These are phyloP conservation scores for Serendipita indica DNA, from an alignment of 768 basidiomycete genomes.

Conservation along the genomic window DNA sequence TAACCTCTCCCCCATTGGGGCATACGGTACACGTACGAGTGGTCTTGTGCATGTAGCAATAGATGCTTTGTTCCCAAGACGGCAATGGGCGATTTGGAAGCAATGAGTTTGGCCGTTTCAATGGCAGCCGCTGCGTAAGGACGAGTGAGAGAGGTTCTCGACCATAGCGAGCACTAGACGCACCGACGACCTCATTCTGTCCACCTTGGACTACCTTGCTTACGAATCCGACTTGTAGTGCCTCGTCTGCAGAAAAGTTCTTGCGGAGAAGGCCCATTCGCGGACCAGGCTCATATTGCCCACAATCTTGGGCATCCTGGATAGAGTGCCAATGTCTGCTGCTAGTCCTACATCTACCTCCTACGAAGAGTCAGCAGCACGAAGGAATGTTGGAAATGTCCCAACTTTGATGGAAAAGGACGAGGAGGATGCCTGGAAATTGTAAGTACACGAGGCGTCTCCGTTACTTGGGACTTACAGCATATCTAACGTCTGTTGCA, in stretches of 20 bases:
- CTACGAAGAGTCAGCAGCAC: conserved; percentile 27
- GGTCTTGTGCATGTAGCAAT: conserved; percentile 63
- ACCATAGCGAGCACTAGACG: conserved; percentile 9
- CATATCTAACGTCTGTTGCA: conserved; percentile 68
- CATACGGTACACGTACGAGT: conserved; percentile 35
- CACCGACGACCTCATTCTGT: conserved; percentile 42
- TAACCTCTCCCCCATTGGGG: not conserved
- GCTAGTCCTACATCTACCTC: conserved; percentile 81
- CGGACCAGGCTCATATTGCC: conserved; percentile 57
- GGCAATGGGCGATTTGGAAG: conserved; percentile 66
- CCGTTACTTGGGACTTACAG: conserved; percentile 27
- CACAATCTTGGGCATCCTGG: conserved; percentile 61
- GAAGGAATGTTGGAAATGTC: not conserved
- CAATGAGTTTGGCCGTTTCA: conserved; percentile 49
- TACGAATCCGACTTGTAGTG: conserved; percentile 53
- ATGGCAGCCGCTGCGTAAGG: conserved; percentile 34
- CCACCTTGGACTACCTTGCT: conserved; percentile 57
- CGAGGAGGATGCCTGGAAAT: not conserved
- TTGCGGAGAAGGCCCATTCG: conserved; percentile 64
- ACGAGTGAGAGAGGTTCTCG: not conserved
- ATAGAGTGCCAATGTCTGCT: conserved; percentile 76
- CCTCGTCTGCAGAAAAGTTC: conserved; percentile 56
- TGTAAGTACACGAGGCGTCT: not conserved
- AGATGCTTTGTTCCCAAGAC: conserved; percentile 63
- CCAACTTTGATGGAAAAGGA: not conserved